phyloP scores from a whole-genome alignment of 148 eudicot species.

The Bassia scoparia region DNA sequence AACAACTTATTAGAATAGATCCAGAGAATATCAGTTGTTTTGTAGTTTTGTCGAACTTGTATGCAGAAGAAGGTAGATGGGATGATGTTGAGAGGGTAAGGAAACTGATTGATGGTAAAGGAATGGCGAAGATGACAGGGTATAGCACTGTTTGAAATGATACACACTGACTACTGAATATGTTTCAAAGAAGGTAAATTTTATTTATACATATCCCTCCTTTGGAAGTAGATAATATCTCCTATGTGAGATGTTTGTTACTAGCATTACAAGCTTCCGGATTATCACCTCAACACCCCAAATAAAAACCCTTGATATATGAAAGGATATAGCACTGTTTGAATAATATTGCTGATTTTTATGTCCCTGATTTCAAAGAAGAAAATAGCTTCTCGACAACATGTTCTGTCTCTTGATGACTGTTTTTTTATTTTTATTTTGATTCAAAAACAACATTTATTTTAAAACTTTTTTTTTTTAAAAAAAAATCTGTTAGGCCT shows the following conservation, averaged over 20 bases:
- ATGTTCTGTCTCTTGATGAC: too few relatives aligned
- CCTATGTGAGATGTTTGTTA: neutral
- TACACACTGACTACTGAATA: neutral
- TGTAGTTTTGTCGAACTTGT: conserved; percentile 55
- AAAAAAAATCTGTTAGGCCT: neutral
- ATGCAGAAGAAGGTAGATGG: conserved; percentile 69
- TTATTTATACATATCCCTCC: neutral
- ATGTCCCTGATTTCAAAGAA: too few relatives aligned
- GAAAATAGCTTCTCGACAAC: too few relatives aligned
- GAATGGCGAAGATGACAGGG: conserved; percentile 43
- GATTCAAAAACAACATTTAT: too few relatives aligned
- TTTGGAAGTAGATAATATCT: neutral
- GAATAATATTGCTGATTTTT: too few relatives aligned
- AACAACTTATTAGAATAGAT: conserved; percentile 48
- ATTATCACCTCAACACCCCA: too few relatives aligned
- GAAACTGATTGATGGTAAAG: conserved; percentile 33
- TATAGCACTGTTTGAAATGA: conserved; percentile 41
- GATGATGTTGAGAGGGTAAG: conserved; percentile 54
- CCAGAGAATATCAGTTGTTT: conserved; percentile 49
- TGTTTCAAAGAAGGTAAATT: conserved; percentile 13
- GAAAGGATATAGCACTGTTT: too few relatives aligned
- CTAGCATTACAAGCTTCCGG: neutral
- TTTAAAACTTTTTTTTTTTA: too few relatives aligned
- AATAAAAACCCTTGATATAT: too few relatives aligned
- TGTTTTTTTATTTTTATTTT: too few relatives aligned